Percentiles rank a stretch among this genome's conserved stretches.
phyloP scores from a whole-genome alignment of 1,139 yeast genomes.

The Lodderomyces jiufengensis region DNA sequence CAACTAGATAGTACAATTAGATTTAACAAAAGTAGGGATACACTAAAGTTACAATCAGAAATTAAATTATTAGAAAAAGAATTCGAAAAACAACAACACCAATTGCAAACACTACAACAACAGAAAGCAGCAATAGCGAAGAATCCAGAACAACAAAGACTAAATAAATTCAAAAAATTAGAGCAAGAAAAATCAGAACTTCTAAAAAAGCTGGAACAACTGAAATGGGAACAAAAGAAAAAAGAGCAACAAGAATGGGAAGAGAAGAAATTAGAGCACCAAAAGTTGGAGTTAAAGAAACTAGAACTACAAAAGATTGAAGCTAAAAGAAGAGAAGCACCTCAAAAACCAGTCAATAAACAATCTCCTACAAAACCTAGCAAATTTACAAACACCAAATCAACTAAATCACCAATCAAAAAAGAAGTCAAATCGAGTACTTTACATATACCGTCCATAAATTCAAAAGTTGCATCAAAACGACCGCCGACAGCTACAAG shows the following conservation, averaged over 20 bases:
- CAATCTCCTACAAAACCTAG: background rate
- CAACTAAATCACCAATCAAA: slow-evolving; percentile 5
- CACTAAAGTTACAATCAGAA: slow-evolving; percentile 18
- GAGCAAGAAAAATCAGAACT: background rate
- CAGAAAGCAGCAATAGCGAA: background rate
- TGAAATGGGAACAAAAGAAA: too few species aligned
- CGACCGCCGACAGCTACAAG: slow-evolving; percentile 17
- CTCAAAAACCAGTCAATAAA: background rate
- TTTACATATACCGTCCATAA: slow-evolving; percentile 4
- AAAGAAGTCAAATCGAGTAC: slow-evolving; percentile 1
- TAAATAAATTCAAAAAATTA: background rate
- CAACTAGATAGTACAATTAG: slow-evolving; percentile 32
- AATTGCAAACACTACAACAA: background rate
- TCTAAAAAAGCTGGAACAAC: background rate
- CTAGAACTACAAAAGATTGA: background rate
- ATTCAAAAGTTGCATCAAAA: slow-evolving; percentile 9
- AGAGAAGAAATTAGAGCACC: too few species aligned
- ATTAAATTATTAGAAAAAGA: slow-evolving; percentile 16
- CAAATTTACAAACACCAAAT: background rate
- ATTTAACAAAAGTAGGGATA: slow-evolving; percentile 37
- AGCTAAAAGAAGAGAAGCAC: background rate
- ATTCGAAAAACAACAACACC: background rate
- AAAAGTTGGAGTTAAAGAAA: background rate
- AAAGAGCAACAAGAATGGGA: too few species aligned
- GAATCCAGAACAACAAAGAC: background rate